A percentile compares a stretch with the other conserved stretches of the same genome.
These are phyloP conservation scores for Bassia scoparia DNA, from an alignment of 148 eudicot genomes.

Conservation along the genomic window DNA sequence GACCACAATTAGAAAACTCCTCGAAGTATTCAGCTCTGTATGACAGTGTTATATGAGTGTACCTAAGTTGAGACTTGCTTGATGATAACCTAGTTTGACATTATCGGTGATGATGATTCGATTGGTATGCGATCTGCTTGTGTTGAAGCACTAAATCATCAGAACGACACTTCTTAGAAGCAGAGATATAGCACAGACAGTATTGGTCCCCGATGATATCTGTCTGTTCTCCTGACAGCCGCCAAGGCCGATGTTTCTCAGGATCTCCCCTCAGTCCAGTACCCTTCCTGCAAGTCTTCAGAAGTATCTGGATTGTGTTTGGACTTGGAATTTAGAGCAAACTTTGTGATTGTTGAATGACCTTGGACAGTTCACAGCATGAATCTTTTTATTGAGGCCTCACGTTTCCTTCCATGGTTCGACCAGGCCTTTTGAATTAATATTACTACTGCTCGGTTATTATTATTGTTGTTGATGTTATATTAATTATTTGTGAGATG, in stretches of 20 bases:
- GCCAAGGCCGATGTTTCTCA: slow-evolving; percentile 70
- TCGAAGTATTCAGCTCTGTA: slow-evolving; percentile 41
- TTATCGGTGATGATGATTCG: background rate
- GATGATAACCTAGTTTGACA: slow-evolving; percentile 24
- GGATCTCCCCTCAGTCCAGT: slow-evolving; percentile 90
- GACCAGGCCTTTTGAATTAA: background rate
- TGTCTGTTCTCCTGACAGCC: slow-evolving; percentile 82
- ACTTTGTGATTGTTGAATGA: slow-evolving; percentile 72
- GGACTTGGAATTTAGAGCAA: slow-evolving; percentile 82
- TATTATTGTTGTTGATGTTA: background rate
- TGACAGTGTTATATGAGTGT: slow-evolving; percentile 25
- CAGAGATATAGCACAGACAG: background rate
- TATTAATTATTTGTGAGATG: background rate
- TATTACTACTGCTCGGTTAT: slow-evolving; percentile 1
- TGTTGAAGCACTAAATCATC: slow-evolving; percentile 21
- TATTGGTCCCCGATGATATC: slow-evolving; percentile 31
- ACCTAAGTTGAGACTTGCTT: slow-evolving; percentile 78
- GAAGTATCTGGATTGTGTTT: slow-evolving; percentile 79
- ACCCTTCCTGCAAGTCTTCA: slow-evolving; percentile 87
- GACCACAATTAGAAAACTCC: slow-evolving; percentile 59
- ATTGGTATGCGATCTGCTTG: background rate
- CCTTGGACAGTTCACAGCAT: slow-evolving; percentile 61
- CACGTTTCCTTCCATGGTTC: slow-evolving; percentile 33
- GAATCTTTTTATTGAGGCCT: slow-evolving; percentile 49
- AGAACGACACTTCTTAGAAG: slow-evolving; percentile 38